Conservation (phyloP, 331 rosid genomes). For the Ulmus americana region DNA sequence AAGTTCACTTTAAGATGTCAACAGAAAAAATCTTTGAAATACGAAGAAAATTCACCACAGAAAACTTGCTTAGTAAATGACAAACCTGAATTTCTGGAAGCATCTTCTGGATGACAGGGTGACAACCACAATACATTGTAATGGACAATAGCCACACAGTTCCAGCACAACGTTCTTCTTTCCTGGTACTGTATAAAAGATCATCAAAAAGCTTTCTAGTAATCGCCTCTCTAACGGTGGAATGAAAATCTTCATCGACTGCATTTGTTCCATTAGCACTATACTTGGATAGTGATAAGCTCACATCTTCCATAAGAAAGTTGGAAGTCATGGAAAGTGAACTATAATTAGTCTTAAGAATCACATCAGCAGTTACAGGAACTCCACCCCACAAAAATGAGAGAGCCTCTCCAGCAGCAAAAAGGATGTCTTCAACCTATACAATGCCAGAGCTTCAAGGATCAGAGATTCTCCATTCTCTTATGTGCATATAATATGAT, state of each 20-base stretch:
- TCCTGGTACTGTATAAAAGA: constrained; percentile 82
- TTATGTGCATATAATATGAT: background rate
- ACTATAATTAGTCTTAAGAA: constrained; percentile 77
- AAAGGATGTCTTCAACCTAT: constrained; percentile 90
- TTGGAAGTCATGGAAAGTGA: constrained; percentile 92
- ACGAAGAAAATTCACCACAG: constrained; percentile 1
- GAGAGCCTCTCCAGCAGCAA: constrained; percentile 96
- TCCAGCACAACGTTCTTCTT: constrained; percentile 98
- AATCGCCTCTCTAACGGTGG: constrained; percentile 60
- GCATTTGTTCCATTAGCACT: constrained; percentile 30
- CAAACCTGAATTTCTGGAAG: constrained; percentile 98
- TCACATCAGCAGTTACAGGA: constrained; percentile 83
- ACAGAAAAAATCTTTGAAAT: background rate
- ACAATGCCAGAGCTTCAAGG: constrained; percentile 24
- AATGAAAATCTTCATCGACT: constrained; percentile 47
- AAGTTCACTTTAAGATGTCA: background rate
- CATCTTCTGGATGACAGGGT: constrained; percentile 64
- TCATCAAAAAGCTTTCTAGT: constrained; percentile 74
- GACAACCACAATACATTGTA: constrained; percentile 81
- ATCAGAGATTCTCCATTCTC: constrained; percentile 7
- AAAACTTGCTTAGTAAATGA: constrained; percentile 6
- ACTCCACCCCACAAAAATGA: constrained; percentile 95
- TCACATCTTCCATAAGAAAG: constrained; percentile 78
- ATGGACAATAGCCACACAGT: constrained; percentile 94
- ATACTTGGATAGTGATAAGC: constrained; percentile 40